Evolutionary conservation across 495 filamentous ascomycete genomes (phyloP).

Genomic region (Xylaria scruposa): DNA sequence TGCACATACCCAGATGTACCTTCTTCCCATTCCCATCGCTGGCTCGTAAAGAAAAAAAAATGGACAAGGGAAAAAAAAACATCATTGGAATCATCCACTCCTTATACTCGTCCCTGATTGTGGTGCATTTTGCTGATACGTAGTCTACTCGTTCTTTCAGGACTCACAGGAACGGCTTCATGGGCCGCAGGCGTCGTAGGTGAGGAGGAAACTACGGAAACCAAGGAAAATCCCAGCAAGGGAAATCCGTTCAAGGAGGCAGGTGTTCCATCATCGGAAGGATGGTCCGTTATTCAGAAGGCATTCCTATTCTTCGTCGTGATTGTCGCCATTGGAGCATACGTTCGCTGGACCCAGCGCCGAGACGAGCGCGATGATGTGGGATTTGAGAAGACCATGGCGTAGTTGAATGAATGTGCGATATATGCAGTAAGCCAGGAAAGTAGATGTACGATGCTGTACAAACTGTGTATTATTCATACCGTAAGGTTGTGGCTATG

Average conservation of each 20-base stretch:
- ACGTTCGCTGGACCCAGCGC: slow-evolving; percentile 40
- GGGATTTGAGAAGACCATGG: slow-evolving; percentile 39
- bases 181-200: slow-evolving; percentile 39
- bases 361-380: slow-evolving; percentile 28
- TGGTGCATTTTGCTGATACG: slow-evolving; percentile 40
- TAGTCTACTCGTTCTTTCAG: slow-evolving; percentile 36
- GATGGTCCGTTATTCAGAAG: slow-evolving; percentile 46
- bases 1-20: slow-evolving; percentile 26
- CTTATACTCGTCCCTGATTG: slow-evolving; percentile 26
- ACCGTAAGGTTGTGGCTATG: neutral
- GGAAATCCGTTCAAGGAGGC: slow-evolving; percentile 27
- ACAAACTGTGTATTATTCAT: slow-evolving; percentile 13
- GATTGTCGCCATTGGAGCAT: slow-evolving; percentile 42
- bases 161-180: slow-evolving; percentile 34
- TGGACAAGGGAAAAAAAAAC: slow-evolving; percentile 14
- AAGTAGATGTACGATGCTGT: slow-evolving; percentile 16
- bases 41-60: slow-evolving; percentile 25
- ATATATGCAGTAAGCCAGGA: slow-evolving; percentile 1
- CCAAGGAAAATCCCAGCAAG: slow-evolving; percentile 5
- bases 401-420: slow-evolving; percentile 27
- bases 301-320: slow-evolving; percentile 49
- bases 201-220: slow-evolving; percentile 27
- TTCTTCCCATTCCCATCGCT: slow-evolving; percentile 21
- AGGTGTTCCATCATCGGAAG: slow-evolving; percentile 31
- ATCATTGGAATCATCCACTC: slow-evolving; percentile 29